Evolutionary conservation across 2,329 filamentous ascomycete species (phyloP), one percentile per base, ranked within the genome.

Genomic region (Xylaria sp.): DNA sequence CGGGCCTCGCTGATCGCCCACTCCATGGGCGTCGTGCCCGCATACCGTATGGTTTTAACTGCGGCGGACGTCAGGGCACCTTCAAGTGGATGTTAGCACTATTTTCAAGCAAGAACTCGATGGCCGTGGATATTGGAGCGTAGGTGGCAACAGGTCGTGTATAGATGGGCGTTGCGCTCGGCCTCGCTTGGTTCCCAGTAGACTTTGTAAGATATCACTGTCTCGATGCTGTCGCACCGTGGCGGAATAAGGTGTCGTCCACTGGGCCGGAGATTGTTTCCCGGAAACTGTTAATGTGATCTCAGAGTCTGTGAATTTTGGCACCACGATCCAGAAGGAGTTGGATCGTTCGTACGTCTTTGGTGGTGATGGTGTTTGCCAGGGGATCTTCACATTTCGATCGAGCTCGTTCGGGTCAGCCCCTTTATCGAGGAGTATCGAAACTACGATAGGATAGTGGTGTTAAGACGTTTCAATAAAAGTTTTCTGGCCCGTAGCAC

Each of bases 291-390:
- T n/a, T n/a, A n/a, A n/a, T n/a, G n/a, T n/a, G n/a, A n/a, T n/a
- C n/a, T n/a, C 3, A 48, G 58, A 34, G 17, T 24, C 2, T 17
- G 44, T 63, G 59, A 42, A 63, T 58, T 26, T 38, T 41, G 13
- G 54, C 59, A 7, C 63, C 63, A 46, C 59, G 42, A 18, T 64
- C 50, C 8, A 65, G 19, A 7, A 65, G 42, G 9, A 62, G 22
- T 1, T 21, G 4, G 16, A 63, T 21, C 43, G 60, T 57, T 4
- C 4, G 17, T n/a, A 7, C 1, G 4, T 56, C 11, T 4, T 19
- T 22, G 8, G 22, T 13, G 29, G 48, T 6, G 18, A 59, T 24
- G 29, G 60, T 46, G 13, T 45, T 3, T 1, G 11, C 37, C 9
- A 55, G 39, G 39, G 57, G 41, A 18, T 20, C 7, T 6, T 39